Evolutionary conservation across 2,329 filamentous ascomycete genomes (phyloP).

Genomic region (Fusarium tupiense): DNA sequence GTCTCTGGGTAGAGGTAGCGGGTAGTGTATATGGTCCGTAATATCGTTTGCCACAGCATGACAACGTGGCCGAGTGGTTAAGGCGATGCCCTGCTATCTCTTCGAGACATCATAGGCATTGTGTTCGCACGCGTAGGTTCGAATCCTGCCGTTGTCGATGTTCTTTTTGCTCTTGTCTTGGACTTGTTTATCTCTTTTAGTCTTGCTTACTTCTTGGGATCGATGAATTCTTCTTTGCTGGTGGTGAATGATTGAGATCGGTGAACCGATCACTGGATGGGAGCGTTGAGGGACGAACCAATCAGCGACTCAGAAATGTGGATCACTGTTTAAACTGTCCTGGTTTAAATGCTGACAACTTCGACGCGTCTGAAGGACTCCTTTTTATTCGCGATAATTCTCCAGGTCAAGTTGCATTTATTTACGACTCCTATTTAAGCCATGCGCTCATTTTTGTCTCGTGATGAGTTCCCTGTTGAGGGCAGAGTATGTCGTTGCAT

Average conservation of each 20-base stretch:
- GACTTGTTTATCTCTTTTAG: fast-evolving
- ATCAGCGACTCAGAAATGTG: not conserved
- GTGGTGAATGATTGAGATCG: not conserved
- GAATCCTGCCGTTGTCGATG: slow-evolving; percentile 27
- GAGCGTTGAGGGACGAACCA: not conserved
- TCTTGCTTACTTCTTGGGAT: too few species aligned
- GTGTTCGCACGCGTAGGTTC: slow-evolving; percentile 31
- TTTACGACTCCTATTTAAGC: fast-evolving
- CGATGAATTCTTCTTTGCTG: not conserved
- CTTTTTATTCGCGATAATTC: not conserved
- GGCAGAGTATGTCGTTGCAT: not conserved
- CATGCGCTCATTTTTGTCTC: slow-evolving; percentile 17
- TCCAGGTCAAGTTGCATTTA: not conserved
- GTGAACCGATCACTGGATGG: not conserved
- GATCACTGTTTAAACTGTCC: not conserved
- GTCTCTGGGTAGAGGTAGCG: fast-evolving
- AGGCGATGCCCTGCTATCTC: slow-evolving; percentile 31
- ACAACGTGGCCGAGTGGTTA: slow-evolving; percentile 31
- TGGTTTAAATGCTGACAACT: slow-evolving; percentile 15
- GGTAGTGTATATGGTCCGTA: fast-evolving
- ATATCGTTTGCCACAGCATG: fast-evolving
- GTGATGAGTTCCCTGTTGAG: slow-evolving; percentile 16
- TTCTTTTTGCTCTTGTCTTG: not conserved
- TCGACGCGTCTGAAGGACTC: not conserved
- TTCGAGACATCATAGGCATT: slow-evolving; percentile 26